phyloP scores from a whole-genome alignment of 1,284 basidiomycete species.

The Ganoderma lingzhi region DNA sequence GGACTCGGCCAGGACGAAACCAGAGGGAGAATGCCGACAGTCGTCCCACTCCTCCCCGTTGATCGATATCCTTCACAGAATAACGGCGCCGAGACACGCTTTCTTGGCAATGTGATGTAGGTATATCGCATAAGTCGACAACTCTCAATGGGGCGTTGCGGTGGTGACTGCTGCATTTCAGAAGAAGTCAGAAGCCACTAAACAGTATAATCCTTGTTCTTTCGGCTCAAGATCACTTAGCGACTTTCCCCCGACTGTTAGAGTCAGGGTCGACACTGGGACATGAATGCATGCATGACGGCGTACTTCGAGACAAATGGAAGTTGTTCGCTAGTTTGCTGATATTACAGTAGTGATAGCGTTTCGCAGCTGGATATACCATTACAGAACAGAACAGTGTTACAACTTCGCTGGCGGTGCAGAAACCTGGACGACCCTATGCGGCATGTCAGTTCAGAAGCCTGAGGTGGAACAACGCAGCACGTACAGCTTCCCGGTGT shows the following conservation, averaged over 20 bases:
- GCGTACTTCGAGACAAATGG: too few relatives aligned
- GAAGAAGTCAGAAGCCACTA: not conserved
- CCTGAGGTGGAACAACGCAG: not conserved
- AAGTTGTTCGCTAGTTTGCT: not conserved
- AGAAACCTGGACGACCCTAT: constrained; percentile 26
- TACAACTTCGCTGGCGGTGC: constrained; percentile 19
- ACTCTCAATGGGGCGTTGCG: not conserved
- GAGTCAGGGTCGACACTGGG: too few relatives aligned
- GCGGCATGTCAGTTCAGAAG: not conserved
- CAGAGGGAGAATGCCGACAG: not conserved
- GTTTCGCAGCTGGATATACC: not conserved
- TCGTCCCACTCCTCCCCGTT: not conserved
- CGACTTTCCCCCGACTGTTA: too few relatives aligned
- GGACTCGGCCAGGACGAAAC: not conserved
- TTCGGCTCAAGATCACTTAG: too few relatives aligned
- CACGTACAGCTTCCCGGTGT: constrained; percentile 84
- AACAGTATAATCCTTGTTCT: not conserved
- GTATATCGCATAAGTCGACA: not conserved
- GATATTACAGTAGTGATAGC: not conserved
- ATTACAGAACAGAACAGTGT: not conserved
- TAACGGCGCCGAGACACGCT: not conserved
- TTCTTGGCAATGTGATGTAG: not conserved
- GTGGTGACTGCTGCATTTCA: not conserved
- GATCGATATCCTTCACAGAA: not conserved
- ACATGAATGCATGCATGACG: too few relatives aligned